Evolutionary conservation across 345 rosid genomes (phyloP).

Genomic region (Murraya paniculata): DNA sequence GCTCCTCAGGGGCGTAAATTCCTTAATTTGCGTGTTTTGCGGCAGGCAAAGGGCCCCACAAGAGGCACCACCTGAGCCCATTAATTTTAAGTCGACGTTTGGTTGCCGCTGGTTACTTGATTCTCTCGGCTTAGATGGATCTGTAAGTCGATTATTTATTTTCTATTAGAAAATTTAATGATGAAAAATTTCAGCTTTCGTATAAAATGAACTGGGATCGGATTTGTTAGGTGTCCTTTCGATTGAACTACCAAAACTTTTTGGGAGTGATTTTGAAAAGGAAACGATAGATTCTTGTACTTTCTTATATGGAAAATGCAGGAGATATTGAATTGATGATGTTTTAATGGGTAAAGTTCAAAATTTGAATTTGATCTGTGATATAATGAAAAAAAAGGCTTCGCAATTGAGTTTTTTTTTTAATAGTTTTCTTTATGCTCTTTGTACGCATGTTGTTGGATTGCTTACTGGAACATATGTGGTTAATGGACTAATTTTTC

Average conservation of each 20-base stretch:
- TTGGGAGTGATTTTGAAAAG: neutral
- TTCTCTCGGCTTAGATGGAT: conserved; percentile 70
- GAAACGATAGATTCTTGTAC: neutral
- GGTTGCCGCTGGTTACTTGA: conserved; percentile 68
- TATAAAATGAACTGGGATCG: neutral
- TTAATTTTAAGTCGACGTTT: conserved; percentile 57
- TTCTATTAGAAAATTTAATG: neutral
- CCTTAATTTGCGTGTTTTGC: conserved; percentile 76
- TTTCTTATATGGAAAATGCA: neutral
- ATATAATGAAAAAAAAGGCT: neutral
- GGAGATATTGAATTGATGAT: neutral
- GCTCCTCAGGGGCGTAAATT: conserved; percentile 57
- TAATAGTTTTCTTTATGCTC: neutral
- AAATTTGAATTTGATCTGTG: neutral
- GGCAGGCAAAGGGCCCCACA: conserved; percentile 42
- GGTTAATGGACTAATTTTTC: conserved; percentile 1
- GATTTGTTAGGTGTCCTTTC: neutral
- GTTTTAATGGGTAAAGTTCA: neutral
- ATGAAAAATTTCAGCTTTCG: neutral
- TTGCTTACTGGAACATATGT: neutral
- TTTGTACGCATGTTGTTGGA: neutral
- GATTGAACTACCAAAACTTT: neutral
- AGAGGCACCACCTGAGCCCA: conserved; percentile 52
- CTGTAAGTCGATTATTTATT: conserved; percentile 41
- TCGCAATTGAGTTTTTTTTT: too few species aligned